phyloP scores from a whole-genome alignment of 2,329 filamentous ascomycete species.

The Alternaria novae-zelandiae region DNA sequence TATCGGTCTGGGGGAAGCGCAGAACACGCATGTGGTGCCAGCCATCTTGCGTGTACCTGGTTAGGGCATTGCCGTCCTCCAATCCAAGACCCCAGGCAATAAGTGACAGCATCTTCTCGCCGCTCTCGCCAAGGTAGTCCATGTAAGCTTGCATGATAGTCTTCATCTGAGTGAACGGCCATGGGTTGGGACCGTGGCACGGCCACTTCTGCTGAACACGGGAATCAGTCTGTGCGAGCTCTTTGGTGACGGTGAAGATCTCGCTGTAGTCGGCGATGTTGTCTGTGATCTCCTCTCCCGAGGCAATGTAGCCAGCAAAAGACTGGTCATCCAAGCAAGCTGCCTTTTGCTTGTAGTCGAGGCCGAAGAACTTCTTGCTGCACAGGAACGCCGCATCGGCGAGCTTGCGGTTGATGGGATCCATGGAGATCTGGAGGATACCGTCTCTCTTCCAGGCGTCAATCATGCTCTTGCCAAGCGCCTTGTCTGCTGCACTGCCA shows the following conservation, averaged over 20 bases:
- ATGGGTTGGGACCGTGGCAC: constrained; percentile 59
- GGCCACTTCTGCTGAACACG: constrained; percentile 55
- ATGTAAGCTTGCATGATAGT: constrained; percentile 52
- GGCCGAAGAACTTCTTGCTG: constrained; percentile 13
- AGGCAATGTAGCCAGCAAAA: constrained; percentile 59
- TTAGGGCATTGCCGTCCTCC: constrained; percentile 48
- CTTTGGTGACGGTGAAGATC: constrained; percentile 61
- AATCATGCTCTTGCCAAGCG: constrained; percentile 14
- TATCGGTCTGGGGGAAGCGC: constrained; percentile 47
- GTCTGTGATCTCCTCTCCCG: constrained; percentile 50
- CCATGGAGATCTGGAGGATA: constrained; percentile 14
- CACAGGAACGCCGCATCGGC: constrained; percentile 8
- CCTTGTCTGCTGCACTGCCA: constrained; percentile 7
- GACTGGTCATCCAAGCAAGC: constrained; percentile 55
- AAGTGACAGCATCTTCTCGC: constrained; percentile 56
- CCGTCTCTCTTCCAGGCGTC: constrained; percentile 13
- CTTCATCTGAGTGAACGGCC: constrained; percentile 55
- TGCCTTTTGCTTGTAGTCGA: constrained; percentile 44
- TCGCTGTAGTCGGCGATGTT: constrained; percentile 61
- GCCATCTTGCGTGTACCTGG: constrained; percentile 54
- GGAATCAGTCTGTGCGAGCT: constrained; percentile 49
- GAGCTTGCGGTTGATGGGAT: constrained; percentile 14
- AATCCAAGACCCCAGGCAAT: constrained; percentile 55
- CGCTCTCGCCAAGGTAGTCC: constrained; percentile 50
- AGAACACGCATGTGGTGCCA: constrained; percentile 61